Evolutionary conservation across 2,329 filamentous ascomycete species (phyloP), one percentile per base, ranked within the genome.

Genomic region (Microascus cirrosus): DNA sequence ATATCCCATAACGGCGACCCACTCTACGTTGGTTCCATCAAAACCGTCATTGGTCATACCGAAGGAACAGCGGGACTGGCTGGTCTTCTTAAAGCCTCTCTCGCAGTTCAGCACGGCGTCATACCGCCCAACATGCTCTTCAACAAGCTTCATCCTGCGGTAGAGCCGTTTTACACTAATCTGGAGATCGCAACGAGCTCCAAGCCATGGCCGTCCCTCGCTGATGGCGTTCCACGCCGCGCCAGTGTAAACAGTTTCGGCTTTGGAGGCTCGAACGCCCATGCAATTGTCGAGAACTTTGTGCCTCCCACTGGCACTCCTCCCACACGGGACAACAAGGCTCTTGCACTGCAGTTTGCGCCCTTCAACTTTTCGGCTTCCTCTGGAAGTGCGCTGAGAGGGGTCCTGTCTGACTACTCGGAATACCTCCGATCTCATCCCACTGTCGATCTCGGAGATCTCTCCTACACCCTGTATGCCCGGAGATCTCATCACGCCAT

Each of bases 161-260:
- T 65, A 39, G 61, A 63, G 13, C 61, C 62, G n/a, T 67, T 36
- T 64, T 63, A 59, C 2, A 60, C 69, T 1, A 24, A 61, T 24
- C 59, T 69, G 55, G 60, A 13, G 12, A 15, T 13, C 24, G 20
- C 45, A 13, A 25, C 15, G 2, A n/a, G 12, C n/a, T 25, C 13
- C 13, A 55, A 36, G 24, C 50, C 20, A 39, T 42, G 42, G 50
- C 54, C 36, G 13, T 22, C 7, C 7, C 18, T 7, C 3, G 5
- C 25, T 2, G 13, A 5, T 56, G 54, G 54, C 54, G 39, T 11
- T 8, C 22, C 28, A 35, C 15, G 8, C 24, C 15, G 54, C 58
- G 0, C 57, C 64, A 15, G 60, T 61, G 2, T 63, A 61, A 68
- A 69, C 60, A 65, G 65, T 1, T 69, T 69, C 18, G 67, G 66